These are phyloP conservation scores for Hanseniaspora pseudoguilliermondii DNA, from an alignment of 805 yeast species.

Conservation along the genomic window DNA sequence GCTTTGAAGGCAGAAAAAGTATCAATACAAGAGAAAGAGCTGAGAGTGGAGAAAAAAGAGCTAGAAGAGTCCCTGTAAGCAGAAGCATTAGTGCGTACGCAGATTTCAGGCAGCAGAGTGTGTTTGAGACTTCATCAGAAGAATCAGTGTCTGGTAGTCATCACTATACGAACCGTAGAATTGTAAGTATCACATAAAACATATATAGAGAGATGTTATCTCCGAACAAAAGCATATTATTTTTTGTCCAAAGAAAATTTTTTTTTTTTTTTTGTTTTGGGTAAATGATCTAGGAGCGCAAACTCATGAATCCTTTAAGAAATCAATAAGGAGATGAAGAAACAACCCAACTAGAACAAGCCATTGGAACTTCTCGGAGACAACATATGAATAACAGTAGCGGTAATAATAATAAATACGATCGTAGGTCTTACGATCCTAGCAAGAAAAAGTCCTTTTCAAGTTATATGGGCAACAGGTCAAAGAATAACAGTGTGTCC, in stretches of 20 bases:
- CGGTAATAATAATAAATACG: background rate
- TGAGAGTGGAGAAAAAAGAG: background rate
- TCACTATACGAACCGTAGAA: background rate
- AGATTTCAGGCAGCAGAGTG: background rate
- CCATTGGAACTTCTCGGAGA: background rate
- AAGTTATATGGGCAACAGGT: background rate
- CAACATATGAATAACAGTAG: background rate
- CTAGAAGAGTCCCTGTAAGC: background rate
- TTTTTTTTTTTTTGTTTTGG: background rate
- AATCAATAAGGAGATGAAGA: background rate
- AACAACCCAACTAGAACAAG: background rate
- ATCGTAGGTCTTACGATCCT: constrained; percentile 6
- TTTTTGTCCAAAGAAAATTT: background rate
- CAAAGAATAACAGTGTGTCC: background rate
- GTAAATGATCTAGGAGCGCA: background rate
- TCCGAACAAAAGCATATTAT: background rate
- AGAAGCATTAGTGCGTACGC: background rate
- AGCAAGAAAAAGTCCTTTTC: constrained; percentile 7
- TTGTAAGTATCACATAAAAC: background rate
- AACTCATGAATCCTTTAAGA: no score
- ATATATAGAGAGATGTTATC: background rate
- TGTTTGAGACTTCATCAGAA: background rate
- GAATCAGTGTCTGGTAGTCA: background rate
- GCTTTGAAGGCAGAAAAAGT: background rate
- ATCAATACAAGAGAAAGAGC: background rate